Percentiles rank a stretch among this genome's conserved stretches.
Evolutionary conservation across 495 filamentous ascomycete species (phyloP).

Genomic region (Hyaloscypha bicolor): DNA sequence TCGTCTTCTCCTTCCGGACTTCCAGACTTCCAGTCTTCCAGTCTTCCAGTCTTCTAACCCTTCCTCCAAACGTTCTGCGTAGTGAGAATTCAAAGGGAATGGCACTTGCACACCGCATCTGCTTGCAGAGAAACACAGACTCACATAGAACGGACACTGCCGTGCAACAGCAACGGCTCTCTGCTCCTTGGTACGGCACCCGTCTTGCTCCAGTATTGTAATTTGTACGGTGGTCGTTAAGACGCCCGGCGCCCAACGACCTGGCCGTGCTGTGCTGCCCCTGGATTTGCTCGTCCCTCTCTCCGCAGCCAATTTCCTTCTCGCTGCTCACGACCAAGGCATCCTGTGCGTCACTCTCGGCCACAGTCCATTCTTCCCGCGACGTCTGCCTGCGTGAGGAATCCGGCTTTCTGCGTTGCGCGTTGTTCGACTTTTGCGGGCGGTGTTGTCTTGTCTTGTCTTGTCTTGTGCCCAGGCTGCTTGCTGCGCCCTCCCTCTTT

Average conservation of each 20-base stretch:
- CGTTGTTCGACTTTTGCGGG: neutral
- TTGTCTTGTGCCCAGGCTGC: neutral
- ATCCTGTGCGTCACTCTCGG: neutral
- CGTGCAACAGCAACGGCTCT: too few species aligned
- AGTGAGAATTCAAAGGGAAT: neutral
- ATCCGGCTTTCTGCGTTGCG: neutral
- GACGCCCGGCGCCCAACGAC: too few species aligned
- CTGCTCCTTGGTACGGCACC: too few species aligned
- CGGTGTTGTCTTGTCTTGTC: neutral
- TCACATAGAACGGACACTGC: too few species aligned
- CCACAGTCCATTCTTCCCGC: neutral
- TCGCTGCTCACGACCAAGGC: neutral
- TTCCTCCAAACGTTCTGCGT: too few species aligned
- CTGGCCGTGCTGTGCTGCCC: neutral
- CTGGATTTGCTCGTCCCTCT: neutral
- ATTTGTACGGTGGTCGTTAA: too few species aligned
- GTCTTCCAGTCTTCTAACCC: too few species aligned
- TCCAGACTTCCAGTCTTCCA: too few species aligned
- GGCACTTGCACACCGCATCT: neutral
- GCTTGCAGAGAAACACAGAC: neutral
- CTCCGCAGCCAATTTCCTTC: neutral
- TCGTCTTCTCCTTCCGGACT: neutral
- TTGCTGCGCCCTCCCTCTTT: constrained; percentile 7
- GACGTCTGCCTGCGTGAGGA: neutral
- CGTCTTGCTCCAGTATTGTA: too few species aligned